Evolutionary conservation across 768 basidiomycete genomes (phyloP), one percentile per base, ranked within the genome.

Genomic region (Gautieria morchelliformis): DNA sequence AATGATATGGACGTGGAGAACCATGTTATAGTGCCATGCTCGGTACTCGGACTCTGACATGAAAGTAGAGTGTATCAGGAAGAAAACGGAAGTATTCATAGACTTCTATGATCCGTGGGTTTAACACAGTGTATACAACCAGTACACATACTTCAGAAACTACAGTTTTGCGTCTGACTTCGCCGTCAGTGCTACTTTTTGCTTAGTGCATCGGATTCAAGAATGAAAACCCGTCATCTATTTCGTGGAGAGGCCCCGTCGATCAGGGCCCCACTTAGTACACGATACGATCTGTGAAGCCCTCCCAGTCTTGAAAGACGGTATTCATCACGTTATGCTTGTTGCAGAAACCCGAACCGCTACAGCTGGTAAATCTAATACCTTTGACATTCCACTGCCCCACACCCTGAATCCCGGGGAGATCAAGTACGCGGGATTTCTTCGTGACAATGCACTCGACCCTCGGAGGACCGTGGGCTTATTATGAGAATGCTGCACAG

Each of bases 341-440:
- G 5, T 93, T 90, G 74, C 88, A 92, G 60, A 76, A 74, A 52
- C 85, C 87, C 3, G 90, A 93, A 65, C 80, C 81, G 10, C 82
- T 81, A 78, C 88, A 89, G 64, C 87, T 83, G 1, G 66, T 71
- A 9, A 75, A 83, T 62, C 84, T 87, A 58, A 84, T 80, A 78
- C n/a, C n/a, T n/a, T 68, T 12, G 73, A 76, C 17, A 79, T 74
- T 8, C 73, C 76, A 4, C 64, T 62, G 17, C 83, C 87, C 0
- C 47, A 57, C 6, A 27, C n/a, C 15, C 7, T 49, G 17, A 8
- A 20, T 4, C 32, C 47, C 17, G 85, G 89, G 35, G 71, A 82
- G 19, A 88, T 86, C 63, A 77, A 78, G 53, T 70, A 80, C 20
- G 81, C 83, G 53, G 82, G 85, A 63, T 73, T 56, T 1, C 59